A percentile compares a stretch with the other conserved stretches of the same genome.
phyloP scores from a whole-genome alignment of 2,329 filamentous ascomycete genomes.

The Pyrenophora teres region DNA sequence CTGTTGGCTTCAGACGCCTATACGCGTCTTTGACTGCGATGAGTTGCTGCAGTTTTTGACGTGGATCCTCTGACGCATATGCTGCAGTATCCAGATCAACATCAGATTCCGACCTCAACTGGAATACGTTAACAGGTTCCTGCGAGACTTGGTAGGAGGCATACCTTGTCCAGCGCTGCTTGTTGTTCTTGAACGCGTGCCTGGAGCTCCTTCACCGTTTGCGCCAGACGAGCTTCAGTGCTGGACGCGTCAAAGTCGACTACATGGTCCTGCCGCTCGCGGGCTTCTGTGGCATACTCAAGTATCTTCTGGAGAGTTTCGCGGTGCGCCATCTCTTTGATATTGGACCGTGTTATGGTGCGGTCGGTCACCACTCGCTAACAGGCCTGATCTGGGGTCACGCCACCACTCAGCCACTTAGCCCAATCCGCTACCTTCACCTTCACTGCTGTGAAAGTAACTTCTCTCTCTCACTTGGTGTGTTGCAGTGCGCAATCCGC shows the following conservation, averaged over 20 bases:
- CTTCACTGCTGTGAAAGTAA: too few species aligned
- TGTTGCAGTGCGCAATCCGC: too few species aligned
- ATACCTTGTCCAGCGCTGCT: constrained; percentile 53
- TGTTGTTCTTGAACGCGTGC: constrained; percentile 55
- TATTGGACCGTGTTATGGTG: constrained; percentile 1
- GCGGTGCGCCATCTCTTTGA: constrained; percentile 11
- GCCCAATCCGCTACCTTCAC: too few species aligned
- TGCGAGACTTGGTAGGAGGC: not conserved
- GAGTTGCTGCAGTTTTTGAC: constrained; percentile 52
- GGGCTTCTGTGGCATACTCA: constrained; percentile 29
- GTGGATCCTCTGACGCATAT: constrained; percentile 42
- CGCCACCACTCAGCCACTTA: too few species aligned
- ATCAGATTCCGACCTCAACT: constrained; percentile 50
- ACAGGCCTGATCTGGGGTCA: too few species aligned
- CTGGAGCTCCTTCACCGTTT: constrained; percentile 70
- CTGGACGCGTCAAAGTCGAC: constrained; percentile 48
- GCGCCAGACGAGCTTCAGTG: constrained; percentile 64
- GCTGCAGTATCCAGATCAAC: constrained; percentile 32
- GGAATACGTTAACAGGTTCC: constrained; percentile 31
- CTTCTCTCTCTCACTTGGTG: too few species aligned
- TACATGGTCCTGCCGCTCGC: constrained; percentile 29
- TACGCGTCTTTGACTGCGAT: constrained; percentile 67
- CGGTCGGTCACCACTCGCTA: constrained; percentile 2
- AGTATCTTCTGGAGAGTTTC: constrained; percentile 35
- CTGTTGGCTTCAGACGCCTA: constrained; percentile 62